Evolutionary conservation across 441 rosid genomes (phyloP).

Genomic region (Adansonia rubrostipa): DNA sequence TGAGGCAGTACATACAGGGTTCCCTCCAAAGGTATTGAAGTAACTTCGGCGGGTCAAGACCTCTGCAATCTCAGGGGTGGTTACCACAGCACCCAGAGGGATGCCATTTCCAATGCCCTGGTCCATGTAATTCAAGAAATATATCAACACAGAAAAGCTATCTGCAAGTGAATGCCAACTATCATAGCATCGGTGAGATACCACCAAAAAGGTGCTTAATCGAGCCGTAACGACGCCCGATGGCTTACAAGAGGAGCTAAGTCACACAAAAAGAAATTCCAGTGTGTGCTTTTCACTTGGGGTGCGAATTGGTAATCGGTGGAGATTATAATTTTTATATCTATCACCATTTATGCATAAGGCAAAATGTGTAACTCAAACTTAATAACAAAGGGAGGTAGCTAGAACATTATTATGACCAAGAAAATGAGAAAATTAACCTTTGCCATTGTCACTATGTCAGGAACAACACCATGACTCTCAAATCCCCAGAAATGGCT

Average conservation of each 20-base stretch:
- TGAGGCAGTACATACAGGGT: slow-evolving; percentile 84
- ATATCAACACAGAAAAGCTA: neutral
- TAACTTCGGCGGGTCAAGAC: slow-evolving; percentile 77
- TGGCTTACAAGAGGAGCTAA: neutral
- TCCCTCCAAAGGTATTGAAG: slow-evolving; percentile 93
- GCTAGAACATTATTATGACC: neutral
- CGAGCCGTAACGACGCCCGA: no score
- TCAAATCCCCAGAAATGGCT: slow-evolving; percentile 91
- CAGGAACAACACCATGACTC: slow-evolving; percentile 87
- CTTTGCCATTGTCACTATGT: slow-evolving; percentile 99
- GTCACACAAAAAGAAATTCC: neutral
- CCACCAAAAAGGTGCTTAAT: no score
- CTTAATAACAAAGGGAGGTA: neutral
- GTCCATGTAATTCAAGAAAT: slow-evolving; percentile 20
- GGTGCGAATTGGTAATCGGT: neutral
- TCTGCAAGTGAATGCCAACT: neutral
- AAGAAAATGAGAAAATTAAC: slow-evolving; percentile 43
- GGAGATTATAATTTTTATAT: neutral
- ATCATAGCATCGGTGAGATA: no score
- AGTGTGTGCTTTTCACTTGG: neutral
- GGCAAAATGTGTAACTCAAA: neutral
- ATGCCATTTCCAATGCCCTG: slow-evolving; percentile 97
- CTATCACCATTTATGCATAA: neutral
- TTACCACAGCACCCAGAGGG: slow-evolving; percentile 94
- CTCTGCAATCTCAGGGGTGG: slow-evolving; percentile 86